phyloP scores from a whole-genome alignment of 2,329 filamentous ascomycete species.

The Talaromyces verruculosus region DNA sequence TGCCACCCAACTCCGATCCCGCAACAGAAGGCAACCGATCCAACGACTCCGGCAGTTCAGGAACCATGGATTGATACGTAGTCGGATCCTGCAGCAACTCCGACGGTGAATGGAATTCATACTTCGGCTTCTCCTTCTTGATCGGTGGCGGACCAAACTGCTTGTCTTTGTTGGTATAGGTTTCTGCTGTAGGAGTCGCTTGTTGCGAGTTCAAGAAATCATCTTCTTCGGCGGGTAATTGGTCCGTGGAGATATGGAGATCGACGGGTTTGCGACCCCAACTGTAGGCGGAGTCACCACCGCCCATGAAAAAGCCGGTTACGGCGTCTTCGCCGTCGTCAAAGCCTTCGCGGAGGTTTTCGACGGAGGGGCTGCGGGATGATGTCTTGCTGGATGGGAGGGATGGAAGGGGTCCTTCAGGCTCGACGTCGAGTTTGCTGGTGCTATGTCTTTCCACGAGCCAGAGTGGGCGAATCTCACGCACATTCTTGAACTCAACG shows the following conservation, averaged over 20 bases:
- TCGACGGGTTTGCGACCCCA: conserved; percentile 30
- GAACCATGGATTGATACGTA: conserved; percentile 27
- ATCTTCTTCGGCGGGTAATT: conserved; percentile 32
- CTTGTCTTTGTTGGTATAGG: conserved; percentile 34
- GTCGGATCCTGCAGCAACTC: conserved; percentile 45
- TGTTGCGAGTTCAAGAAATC: conserved; percentile 64
- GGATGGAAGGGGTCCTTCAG: conserved; percentile 48
- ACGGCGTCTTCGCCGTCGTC: conserved; percentile 31
- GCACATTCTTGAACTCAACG: conserved; percentile 53
- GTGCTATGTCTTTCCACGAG: conserved; percentile 67
- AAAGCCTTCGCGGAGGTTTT: conserved; percentile 37
- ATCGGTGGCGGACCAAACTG: conserved; percentile 27
- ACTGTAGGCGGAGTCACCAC: conserved; percentile 29
- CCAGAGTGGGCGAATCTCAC: conserved; percentile 78
- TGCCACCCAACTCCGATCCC: conserved; percentile 32
- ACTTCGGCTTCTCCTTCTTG: conserved; percentile 44
- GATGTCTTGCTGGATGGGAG: conserved; percentile 54
- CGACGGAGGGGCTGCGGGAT: conserved; percentile 49
- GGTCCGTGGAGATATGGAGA: conserved; percentile 37
- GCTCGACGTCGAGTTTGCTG: conserved; percentile 42
- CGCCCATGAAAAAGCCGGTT: conserved; percentile 32
- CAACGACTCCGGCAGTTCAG: conserved; percentile 27
- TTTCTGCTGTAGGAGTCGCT: conserved; percentile 65
- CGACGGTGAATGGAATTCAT: conserved; percentile 50
- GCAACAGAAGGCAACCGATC: conserved; percentile 33